Evolutionary conservation across 805 yeast genomes (phyloP).

Genomic region (Ascoidea tarda): DNA sequence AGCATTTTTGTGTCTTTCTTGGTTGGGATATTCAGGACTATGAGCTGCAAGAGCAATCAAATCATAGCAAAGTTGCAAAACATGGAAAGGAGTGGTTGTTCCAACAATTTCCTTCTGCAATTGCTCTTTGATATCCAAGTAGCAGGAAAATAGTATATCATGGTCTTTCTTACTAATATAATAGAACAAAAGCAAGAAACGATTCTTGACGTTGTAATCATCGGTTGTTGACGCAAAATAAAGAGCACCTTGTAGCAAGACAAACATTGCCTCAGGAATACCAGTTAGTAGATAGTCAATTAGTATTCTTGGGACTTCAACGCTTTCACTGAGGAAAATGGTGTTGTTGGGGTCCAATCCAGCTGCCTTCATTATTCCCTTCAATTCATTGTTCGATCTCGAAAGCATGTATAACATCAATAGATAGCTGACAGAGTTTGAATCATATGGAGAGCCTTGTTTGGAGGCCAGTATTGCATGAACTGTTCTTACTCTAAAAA

Average conservation of each 20-base stretch:
- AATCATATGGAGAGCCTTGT: background rate
- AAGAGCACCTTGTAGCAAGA: background rate
- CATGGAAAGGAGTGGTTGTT: background rate
- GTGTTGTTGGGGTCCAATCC: background rate
- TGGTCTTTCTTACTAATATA: background rate
- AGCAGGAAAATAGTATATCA: background rate
- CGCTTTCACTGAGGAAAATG: background rate
- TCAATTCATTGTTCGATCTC: background rate
- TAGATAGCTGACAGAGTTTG: background rate
- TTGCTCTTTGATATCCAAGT: background rate
- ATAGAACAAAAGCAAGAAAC: background rate
- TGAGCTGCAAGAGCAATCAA: background rate
- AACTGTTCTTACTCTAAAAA: background rate
- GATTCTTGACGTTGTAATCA: background rate
- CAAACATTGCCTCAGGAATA: background rate
- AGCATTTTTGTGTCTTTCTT: background rate
- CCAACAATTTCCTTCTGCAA: background rate
- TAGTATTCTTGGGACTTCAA: background rate
- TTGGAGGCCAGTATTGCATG: background rate
- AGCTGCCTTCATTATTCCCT: background rate
- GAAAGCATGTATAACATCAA: background rate
- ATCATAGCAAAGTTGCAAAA: background rate
- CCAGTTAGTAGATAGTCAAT: background rate
- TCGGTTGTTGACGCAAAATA: background rate
- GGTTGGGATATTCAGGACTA: background rate